Evolutionary conservation across 2,329 filamentous ascomycete species (phyloP).

Genomic region (Diaporthe humulicola): DNA sequence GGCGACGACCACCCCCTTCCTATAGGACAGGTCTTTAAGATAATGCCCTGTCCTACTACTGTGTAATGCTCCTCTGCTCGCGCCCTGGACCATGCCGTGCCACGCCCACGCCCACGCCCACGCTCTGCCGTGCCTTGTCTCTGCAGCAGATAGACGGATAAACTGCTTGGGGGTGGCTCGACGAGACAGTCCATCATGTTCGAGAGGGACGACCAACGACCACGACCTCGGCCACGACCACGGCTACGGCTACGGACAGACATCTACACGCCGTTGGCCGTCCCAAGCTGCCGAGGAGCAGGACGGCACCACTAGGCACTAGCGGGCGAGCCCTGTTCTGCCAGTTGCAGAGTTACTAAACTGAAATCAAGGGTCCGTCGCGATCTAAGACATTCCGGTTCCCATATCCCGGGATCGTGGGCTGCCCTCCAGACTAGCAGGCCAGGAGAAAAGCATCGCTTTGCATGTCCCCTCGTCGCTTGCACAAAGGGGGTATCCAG

Average conservation of each 20-base stretch:
- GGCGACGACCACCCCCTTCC: slow-evolving; percentile 21
- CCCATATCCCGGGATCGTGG: slow-evolving; percentile 11
- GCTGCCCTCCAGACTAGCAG: slow-evolving; percentile 8
- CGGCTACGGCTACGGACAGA: background rate
- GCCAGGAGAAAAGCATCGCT: slow-evolving; percentile 12
- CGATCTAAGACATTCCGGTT: slow-evolving; percentile 9
- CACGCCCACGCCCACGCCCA: background rate
- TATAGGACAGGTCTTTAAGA: slow-evolving; percentile 3
- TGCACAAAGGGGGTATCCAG: background rate
- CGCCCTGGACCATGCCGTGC: slow-evolving; percentile 12
- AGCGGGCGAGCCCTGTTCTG: background rate
- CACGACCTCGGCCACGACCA: background rate
- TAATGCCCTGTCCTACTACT: background rate
- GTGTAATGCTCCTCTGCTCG: background rate
- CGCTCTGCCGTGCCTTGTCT: slow-evolving; percentile 14
- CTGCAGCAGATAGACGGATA: slow-evolving; percentile 28
- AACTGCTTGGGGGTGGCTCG: background rate
- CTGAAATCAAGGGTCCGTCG: background rate
- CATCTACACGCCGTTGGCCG: slow-evolving; percentile 1
- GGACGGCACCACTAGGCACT: slow-evolving; percentile 2
- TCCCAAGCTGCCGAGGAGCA: background rate
- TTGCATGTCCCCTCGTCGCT: background rate
- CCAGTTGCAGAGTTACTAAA: background rate
- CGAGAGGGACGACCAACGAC: background rate
- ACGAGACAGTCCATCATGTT: slow-evolving; percentile 1